Evolutionary conservation across 2,329 filamentous ascomycete genomes (phyloP).

Genomic region (Scedosporium boydii): DNA sequence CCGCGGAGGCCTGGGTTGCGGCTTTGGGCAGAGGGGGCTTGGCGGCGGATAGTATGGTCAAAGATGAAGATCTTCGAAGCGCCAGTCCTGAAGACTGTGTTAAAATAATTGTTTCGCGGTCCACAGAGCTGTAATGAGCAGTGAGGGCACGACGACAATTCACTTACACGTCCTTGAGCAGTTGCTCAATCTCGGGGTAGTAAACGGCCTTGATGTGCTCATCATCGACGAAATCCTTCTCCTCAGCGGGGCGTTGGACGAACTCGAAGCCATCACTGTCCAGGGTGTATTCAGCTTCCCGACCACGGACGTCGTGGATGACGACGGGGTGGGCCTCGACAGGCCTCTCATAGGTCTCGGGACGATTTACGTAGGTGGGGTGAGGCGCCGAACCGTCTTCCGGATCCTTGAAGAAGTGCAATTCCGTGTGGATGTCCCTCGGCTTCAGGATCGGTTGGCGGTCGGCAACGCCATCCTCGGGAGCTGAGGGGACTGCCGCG

Average conservation of each 20-base stretch:
- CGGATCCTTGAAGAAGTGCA: conserved; percentile 30
- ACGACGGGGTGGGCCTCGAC: conserved; percentile 17
- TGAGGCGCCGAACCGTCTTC: conserved; percentile 30
- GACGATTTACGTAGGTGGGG: conserved; percentile 23
- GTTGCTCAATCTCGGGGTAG: conserved; percentile 61
- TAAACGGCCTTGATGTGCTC: conserved; percentile 54
- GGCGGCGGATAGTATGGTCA: conserved; percentile 46
- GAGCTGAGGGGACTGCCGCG: not conserved
- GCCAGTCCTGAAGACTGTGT: conserved; percentile 35
- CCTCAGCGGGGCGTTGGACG: conserved; percentile 17
- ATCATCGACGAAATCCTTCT: conserved; percentile 40
- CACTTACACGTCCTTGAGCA: conserved; percentile 51
- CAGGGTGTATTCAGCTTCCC: conserved; percentile 25
- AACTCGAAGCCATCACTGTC: conserved; percentile 29
- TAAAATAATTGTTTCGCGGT: not conserved
- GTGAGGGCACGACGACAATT: not conserved
- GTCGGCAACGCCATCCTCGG: not conserved
- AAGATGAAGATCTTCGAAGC: conserved; percentile 48
- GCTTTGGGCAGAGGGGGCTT: conserved; percentile 28
- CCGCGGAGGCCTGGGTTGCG: conserved; percentile 29
- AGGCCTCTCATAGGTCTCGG: conserved; percentile 24
- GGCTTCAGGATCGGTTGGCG: not conserved
- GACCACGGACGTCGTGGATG: conserved; percentile 25
- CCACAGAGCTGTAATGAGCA: too few relatives aligned
- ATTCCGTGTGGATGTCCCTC: conserved; percentile 21